Percentiles rank a stretch among this genome's conserved stretches.
Evolutionary conservation across 768 basidiomycete genomes (phyloP).

Genomic region (Tubosaeta brunneosetosa): DNA sequence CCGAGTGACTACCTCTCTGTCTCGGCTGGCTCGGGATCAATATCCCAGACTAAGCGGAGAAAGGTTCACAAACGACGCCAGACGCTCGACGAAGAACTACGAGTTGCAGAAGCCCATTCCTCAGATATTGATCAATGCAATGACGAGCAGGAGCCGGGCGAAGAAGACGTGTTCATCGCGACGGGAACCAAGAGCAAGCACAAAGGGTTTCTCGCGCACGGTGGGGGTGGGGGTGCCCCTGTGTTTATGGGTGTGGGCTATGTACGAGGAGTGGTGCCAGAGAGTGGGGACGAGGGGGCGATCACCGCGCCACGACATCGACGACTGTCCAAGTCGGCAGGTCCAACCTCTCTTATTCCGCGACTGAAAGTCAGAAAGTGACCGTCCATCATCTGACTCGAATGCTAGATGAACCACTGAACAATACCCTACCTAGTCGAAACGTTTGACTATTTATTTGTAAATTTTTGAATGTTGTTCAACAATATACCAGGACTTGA

Average conservation of each 20-base stretch:
- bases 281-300: conserved; percentile 15
- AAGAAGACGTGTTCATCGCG: conserved; percentile 47
- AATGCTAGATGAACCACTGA: not conserved
- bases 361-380: conserved; percentile 18
- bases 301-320: not conserved
- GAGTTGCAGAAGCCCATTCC: conserved; percentile 37
- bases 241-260: conserved; percentile 71
- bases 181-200: conserved; percentile 52
- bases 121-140: conserved; percentile 31
- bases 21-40: conserved; percentile 10
- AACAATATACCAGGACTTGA: too few species aligned
- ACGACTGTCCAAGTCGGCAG: conserved; percentile 6
- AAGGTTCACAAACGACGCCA: conserved; percentile 34
- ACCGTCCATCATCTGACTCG: not conserved
- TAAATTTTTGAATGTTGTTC: conserved; percentile 16
- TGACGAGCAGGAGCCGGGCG: conserved; percentile 36
- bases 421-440: not conserved
- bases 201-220: conserved; percentile 65
- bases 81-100: conserved; percentile 68
- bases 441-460: conserved; percentile 21
- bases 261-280: conserved; percentile 47
- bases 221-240: conserved; percentile 66
- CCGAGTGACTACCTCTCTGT: not conserved
- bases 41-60: conserved; percentile 17
- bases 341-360: conserved; percentile 23